Percentiles rank a stretch among this genome's conserved stretches.
Conservation (phyloP, 228 moss, liverwort and hornwort species). For the Sphagnum fallax region DNA sequence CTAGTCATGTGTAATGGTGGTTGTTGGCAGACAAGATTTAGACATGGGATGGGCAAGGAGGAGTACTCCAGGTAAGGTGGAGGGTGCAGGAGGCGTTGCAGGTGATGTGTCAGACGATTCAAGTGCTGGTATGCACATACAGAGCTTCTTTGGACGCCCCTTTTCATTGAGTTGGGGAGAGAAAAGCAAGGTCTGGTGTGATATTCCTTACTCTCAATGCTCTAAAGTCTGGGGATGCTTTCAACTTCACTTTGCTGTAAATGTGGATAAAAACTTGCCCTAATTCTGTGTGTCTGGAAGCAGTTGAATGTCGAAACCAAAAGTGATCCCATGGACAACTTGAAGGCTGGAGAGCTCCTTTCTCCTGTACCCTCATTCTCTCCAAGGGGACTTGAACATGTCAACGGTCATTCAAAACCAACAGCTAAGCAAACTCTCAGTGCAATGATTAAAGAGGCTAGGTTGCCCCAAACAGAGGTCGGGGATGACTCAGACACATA, state of each 20-base stretch:
- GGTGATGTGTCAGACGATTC: background rate
- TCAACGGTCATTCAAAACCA: conserved; percentile 9
- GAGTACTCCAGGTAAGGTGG: conserved; percentile 20
- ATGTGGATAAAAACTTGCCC: background rate
- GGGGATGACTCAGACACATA: too few species aligned
- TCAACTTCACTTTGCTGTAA: background rate
- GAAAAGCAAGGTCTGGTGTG: conserved; percentile 47
- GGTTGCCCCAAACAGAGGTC: too few species aligned
- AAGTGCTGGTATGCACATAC: conserved; percentile 6
- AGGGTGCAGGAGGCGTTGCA: conserved; percentile 25
- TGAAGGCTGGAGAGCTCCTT: conserved; percentile 14
- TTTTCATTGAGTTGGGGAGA: conserved; percentile 55
- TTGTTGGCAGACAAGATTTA: conserved; percentile 7
- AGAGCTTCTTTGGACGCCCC: conserved; percentile 36
- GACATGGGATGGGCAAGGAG: conserved; percentile 20
- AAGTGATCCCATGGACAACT: conserved; percentile 5
- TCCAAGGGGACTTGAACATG: conserved; percentile 6
- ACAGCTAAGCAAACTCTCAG: background rate
- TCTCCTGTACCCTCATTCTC: conserved; percentile 11
- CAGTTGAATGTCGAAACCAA: conserved; percentile 24
- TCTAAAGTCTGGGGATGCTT: background rate
- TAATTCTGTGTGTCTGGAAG: background rate
- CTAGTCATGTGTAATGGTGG: conserved; percentile 6
- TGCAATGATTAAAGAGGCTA: conserved; percentile 7
- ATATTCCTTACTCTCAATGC: background rate